phyloP scores from a whole-genome alignment of 495 filamentous ascomycete genomes.

The Aspergillus carlsbadensis region DNA sequence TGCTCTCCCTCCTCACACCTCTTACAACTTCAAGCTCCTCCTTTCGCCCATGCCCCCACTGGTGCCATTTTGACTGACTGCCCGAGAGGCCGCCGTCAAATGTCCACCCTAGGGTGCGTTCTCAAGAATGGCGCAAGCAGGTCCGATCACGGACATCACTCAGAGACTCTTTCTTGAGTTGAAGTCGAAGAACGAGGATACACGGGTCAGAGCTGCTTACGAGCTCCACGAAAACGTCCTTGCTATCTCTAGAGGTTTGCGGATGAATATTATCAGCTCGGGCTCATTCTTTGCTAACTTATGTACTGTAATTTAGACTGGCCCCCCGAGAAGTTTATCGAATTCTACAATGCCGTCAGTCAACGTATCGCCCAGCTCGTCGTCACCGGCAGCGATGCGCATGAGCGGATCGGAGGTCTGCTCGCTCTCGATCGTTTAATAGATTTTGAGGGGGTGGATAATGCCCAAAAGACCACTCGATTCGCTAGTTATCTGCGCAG shows the following conservation, averaged over 20 bases:
- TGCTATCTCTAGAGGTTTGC: slow-evolving; percentile 49
- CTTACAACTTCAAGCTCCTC: slow-evolving; percentile 8
- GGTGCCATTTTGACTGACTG: slow-evolving; percentile 32
- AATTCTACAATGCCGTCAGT: slow-evolving; percentile 78
- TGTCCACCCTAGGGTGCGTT: slow-evolving; percentile 44
- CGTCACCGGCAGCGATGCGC: slow-evolving; percentile 75
- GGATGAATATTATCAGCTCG: background rate
- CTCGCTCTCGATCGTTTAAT: slow-evolving; percentile 89
- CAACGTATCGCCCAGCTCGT: slow-evolving; percentile 71
- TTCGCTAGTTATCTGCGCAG: slow-evolving; percentile 88
- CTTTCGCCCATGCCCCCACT: slow-evolving; percentile 26
- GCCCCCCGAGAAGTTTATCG: slow-evolving; percentile 69
- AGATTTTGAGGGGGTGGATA: slow-evolving; percentile 93
- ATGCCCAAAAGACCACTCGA: slow-evolving; percentile 87
- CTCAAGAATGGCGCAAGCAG: slow-evolving; percentile 51
- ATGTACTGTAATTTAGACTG: slow-evolving; percentile 55
- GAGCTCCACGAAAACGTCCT: slow-evolving; percentile 53
- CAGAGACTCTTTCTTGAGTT: slow-evolving; percentile 51
- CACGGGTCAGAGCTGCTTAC: slow-evolving; percentile 48
- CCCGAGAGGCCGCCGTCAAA: slow-evolving; percentile 43
- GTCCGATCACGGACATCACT: slow-evolving; percentile 47
- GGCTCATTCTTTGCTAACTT: slow-evolving; percentile 5
- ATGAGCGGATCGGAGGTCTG: slow-evolving; percentile 86
- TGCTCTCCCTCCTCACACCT: slow-evolving; percentile 9
- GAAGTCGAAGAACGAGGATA: slow-evolving; percentile 55